Evolutionary conservation across 2,329 filamentous ascomycete genomes (phyloP), one percentile per base, ranked within the genome.

Genomic region (Pyrenophora seminiperda): DNA sequence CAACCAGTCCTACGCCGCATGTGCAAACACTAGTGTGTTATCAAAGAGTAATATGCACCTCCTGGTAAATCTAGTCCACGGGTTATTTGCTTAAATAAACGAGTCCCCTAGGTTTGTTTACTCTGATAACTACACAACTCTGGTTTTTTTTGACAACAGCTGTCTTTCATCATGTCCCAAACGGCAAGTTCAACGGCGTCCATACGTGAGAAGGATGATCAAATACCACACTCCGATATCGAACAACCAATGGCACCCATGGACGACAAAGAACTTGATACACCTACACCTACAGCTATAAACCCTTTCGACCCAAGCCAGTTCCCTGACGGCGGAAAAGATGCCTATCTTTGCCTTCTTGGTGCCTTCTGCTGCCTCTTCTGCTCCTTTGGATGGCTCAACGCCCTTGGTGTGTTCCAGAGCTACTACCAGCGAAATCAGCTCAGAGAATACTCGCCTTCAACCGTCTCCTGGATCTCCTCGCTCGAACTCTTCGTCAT

Each of bases 401-500:
- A 76, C 50, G 71, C 69, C 49, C 69, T 78, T 13, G 76, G 75
- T 36, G 70, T 78, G 4, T 79, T 78, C 47, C 74, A 80, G 41
- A 69, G 69, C 19, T 80, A 80, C 62, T 80, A 80, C 54, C 62
- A 74, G 24, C 63, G 56, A 1, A 66, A 79, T 41, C 74, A 77
- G 37, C 69, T 81, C 1, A 57, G 41, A 4, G 49, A 70, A 2
- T 70, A 76, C 37, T 70, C 72, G 1, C 53, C 75, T 0, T 73
- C 70, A 5, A 73, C 68, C 5, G 71, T 80, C 15, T 63, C 77
- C 5, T 80, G 77, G 77, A 80, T 79, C 11, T 64, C 75, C 1
- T 77, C 76, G 0, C 58, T 63, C 9, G 66, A 78, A 43, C 68
- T 74, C 7, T 79, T 77, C 53, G 67, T 79, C 58, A 77, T 87